A percentile compares a stretch with the other conserved stretches of the same genome.
Evolutionary conservation across 257 asterid genomes (phyloP).

Genomic region (Solanum microdontum): DNA sequence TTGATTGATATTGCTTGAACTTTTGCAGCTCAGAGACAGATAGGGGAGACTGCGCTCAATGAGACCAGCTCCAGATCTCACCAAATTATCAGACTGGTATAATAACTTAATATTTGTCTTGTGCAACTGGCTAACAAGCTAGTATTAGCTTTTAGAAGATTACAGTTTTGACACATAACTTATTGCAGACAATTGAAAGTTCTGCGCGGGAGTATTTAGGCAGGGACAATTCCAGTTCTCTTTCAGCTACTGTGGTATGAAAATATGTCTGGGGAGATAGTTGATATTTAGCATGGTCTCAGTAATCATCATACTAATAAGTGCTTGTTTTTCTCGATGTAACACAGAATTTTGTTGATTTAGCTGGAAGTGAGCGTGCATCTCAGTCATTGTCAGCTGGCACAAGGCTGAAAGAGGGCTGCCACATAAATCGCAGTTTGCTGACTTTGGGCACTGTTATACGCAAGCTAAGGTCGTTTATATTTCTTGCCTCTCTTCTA

Average conservation of each 20-base stretch:
- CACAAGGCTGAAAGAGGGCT: conserved; percentile 87
- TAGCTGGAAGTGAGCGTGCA: conserved; percentile 98
- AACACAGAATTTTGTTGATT: conserved; percentile 75
- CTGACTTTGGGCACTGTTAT: conserved; percentile 85
- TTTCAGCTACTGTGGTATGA: conserved; percentile 80
- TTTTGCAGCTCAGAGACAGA: conserved; percentile 82
- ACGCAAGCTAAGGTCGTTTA: conserved; percentile 74
- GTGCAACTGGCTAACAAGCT: not conserved
- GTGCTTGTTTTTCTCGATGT: conserved; percentile 3
- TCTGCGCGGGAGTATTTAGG: conserved; percentile 61
- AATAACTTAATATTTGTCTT: not conserved
- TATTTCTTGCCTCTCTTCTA: not conserved
- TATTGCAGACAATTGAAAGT: conserved; percentile 84
- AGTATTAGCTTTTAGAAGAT: not conserved
- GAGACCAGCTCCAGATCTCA: conserved; percentile 97
- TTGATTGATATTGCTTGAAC: not conserved
- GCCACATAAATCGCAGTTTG: conserved; percentile 95
- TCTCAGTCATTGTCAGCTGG: conserved; percentile 91
- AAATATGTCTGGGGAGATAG: not conserved
- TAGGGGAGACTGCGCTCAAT: conserved; percentile 83
- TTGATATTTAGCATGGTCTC: not conserved
- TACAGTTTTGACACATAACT: not conserved
- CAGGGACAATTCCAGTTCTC: conserved; percentile 57
- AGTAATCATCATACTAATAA: not conserved
- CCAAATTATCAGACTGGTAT: conserved; percentile 89